These are phyloP conservation scores for Lepidopterella palustris DNA, from an alignment of 495 filamentous ascomycete species.

Conservation along the genomic window DNA sequence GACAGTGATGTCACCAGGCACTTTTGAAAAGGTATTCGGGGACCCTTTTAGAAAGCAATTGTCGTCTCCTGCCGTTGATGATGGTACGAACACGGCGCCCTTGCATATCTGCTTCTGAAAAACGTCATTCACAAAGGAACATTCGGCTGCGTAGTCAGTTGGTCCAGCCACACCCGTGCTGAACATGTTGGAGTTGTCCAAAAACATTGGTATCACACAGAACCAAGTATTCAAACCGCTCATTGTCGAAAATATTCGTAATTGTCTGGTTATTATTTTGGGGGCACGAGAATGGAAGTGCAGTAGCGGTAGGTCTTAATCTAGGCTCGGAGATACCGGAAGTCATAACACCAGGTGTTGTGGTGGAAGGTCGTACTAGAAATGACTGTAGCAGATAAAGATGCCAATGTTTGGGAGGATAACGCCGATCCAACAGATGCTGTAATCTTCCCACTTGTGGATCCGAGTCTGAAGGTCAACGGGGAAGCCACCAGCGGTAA, in stretches of 20 bases:
- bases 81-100: slow-evolving; percentile 6
- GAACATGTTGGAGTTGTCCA: slow-evolving; percentile 5
- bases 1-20: background rate
- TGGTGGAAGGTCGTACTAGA: too few relatives aligned
- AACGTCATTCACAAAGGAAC: slow-evolving; percentile 11
- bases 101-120: slow-evolving; percentile 4
- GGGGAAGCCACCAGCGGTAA: too few relatives aligned
- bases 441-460: too few relatives aligned
- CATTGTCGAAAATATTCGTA: slow-evolving; percentile 18
- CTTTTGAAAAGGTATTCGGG: background rate
- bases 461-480: too few relatives aligned
- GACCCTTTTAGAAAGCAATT: slow-evolving; percentile 8
- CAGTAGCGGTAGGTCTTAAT: slow-evolving; percentile 12
- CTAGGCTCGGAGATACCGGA: background rate
- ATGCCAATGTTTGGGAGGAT: too few relatives aligned
- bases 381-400: too few relatives aligned
- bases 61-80: background rate
- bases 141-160: slow-evolving; percentile 18
- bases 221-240: slow-evolving; percentile 25
- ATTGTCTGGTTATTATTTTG: slow-evolving; percentile 15
- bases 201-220: slow-evolving; percentile 23
- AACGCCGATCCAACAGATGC: too few relatives aligned
- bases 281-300: slow-evolving; percentile 27
- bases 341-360: background rate
- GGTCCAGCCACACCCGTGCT: background rate